Evolutionary conservation across 2,329 filamentous ascomycete genomes (phyloP).

Genomic region (Plenodomus tracheiphilus): DNA sequence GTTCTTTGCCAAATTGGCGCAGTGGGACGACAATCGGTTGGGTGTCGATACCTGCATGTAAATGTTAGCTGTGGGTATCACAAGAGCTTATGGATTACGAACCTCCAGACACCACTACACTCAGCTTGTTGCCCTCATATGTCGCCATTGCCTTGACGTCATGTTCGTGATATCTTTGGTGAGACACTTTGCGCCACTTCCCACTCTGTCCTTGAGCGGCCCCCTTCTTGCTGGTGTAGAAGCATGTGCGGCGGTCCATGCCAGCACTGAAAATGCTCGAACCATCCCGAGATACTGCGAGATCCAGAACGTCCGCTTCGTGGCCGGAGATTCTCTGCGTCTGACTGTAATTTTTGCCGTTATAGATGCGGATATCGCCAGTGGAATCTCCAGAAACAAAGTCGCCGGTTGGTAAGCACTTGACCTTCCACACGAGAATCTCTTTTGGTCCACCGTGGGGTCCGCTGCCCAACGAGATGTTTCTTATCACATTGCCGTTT

Average conservation of each 20-base stretch:
- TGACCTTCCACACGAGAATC: constrained; percentile 91
- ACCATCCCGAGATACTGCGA: constrained; percentile 81
- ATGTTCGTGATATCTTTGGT: constrained; percentile 85
- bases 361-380: constrained; percentile 91
- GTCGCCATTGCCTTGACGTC: constrained; percentile 94
- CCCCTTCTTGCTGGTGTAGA: constrained; percentile 63
- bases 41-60: constrained; percentile 73
- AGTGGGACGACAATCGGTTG: constrained; percentile 81
- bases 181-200: constrained; percentile 80
- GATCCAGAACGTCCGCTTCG: constrained; percentile 84
- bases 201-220: constrained; percentile 47
- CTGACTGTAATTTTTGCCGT: constrained; percentile 88
- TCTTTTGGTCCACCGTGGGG: constrained; percentile 77
- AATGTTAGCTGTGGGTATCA: neutral
- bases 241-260: constrained; percentile 84
- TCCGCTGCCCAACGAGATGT: constrained; percentile 84
- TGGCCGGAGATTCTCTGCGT: constrained; percentile 84
- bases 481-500: constrained; percentile 73
- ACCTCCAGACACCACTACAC: constrained; percentile 91
- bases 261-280: constrained; percentile 84
- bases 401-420: constrained; percentile 81
- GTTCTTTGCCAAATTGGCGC: constrained; percentile 73
- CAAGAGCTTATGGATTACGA: constrained; percentile 32
- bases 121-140: constrained; percentile 82
- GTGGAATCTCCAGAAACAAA: constrained; percentile 95